Percentiles rank a stretch among this genome's conserved stretches.
Evolutionary conservation across 1,139 yeast genomes (phyloP).

Genomic region (Diutina neorugosa): DNA sequence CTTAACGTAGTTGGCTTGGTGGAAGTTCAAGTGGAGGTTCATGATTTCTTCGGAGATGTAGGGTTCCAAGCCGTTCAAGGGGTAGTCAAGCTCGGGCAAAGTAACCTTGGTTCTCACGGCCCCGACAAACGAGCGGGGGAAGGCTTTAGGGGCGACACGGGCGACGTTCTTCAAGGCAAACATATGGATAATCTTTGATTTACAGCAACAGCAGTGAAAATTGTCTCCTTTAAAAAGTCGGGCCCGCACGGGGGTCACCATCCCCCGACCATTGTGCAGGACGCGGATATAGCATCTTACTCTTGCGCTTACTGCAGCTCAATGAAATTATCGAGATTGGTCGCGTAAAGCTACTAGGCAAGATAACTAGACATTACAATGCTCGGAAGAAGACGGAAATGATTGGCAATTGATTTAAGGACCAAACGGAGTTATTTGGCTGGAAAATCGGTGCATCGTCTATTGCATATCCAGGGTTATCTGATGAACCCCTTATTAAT

Average conservation of each 20-base stretch:
- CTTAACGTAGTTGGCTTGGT: slow-evolving; percentile 88
- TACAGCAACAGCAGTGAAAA: neutral
- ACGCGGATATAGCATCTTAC: neutral
- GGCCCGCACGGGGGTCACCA: neutral
- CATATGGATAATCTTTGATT: neutral
- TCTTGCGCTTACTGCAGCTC: neutral
- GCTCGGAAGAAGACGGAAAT: neutral
- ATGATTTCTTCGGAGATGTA: slow-evolving; percentile 81
- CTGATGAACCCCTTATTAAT: neutral
- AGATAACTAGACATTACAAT: too few species aligned
- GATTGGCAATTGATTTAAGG: neutral
- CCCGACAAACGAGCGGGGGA: neutral
- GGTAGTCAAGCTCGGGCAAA: slow-evolving; percentile 81
- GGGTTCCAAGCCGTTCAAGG: slow-evolving; percentile 84
- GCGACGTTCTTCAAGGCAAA: slow-evolving; percentile 1
- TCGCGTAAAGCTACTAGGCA: too few species aligned
- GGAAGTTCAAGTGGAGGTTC: slow-evolving; percentile 84
- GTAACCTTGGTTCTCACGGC: slow-evolving; percentile 36
- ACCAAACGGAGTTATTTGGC: neutral
- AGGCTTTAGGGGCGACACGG: neutral
- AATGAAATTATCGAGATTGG: neutral
- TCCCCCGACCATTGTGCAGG: neutral
- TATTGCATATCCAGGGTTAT: neutral
- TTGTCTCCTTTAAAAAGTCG: neutral
- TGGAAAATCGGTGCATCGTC: neutral